Conservation (phyloP, 768 basidiomycete genomes). For the Mycena galopus region DNA sequence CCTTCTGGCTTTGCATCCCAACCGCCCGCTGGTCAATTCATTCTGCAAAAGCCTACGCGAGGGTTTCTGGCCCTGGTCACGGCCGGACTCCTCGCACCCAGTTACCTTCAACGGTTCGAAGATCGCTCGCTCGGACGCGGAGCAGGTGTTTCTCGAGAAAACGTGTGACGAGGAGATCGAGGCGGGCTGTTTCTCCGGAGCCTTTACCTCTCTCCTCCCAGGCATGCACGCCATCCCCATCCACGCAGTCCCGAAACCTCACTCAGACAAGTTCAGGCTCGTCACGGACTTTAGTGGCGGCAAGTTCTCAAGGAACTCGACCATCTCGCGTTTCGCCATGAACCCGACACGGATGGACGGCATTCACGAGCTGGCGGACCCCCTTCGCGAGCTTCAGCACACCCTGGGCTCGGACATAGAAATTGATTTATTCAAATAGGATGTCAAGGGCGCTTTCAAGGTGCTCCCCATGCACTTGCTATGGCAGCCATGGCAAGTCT, state of each 20-base stretch:
- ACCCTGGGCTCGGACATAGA: neutral
- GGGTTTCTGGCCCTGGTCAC: slow-evolving; percentile 58
- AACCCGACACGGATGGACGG: too few species aligned
- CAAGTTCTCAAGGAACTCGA: too few species aligned
- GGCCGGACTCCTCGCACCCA: too few species aligned
- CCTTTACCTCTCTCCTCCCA: slow-evolving; percentile 47
- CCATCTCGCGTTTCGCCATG: too few species aligned
- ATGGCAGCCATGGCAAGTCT: too few species aligned
- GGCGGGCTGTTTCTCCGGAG: slow-evolving; percentile 30
- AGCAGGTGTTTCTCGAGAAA: slow-evolving; percentile 33
- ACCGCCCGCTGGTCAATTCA: slow-evolving; percentile 48
- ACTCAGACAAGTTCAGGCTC: too few species aligned
- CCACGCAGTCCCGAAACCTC: too few species aligned
- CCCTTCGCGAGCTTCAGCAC: slow-evolving; percentile 22
- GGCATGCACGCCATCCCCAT: too few species aligned
- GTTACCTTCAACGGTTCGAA: slow-evolving; percentile 31
- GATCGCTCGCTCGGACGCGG: neutral
- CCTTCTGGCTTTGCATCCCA: slow-evolving; percentile 48
- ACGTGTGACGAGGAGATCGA: slow-evolving; percentile 41
- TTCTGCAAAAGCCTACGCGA: slow-evolving; percentile 41
- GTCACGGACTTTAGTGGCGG: too few species aligned
- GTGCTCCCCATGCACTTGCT: slow-evolving; percentile 51
- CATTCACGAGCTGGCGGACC: slow-evolving; percentile 48
- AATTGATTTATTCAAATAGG: slow-evolving; percentile 48
- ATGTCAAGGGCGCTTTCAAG: slow-evolving; percentile 52